Base-by-base conservation (phyloP, 768 basidiomycete genomes). In the Mycena olivaceomarginata region DNA sequence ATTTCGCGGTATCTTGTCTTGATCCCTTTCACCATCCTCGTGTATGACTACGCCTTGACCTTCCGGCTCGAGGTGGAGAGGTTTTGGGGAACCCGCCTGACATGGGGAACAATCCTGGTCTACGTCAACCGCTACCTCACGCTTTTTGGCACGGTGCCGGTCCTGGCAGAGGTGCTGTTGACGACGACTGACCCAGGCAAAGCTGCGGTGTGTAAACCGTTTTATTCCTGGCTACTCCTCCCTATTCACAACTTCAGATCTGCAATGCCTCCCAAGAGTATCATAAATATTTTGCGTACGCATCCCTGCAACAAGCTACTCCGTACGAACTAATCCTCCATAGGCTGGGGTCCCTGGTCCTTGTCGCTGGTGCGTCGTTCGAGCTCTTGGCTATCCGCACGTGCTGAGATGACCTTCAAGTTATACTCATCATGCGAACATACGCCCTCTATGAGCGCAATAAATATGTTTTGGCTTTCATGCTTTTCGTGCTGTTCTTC, bases 11-110 rank as follows among this genome's bases (percentile, higher is more conserved):
- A 62, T 56, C 60, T 75, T 9, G 25, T 75, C 22, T n/a, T 69
- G 11, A 63, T 64, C 37, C 74, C 67, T 4, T 62, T 56, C 20
- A 40, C 20, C 4, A 53, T 53, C 11, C 51, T 53, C 8, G 79
- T 82, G 37, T 87, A 86, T 41, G 87, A 88, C 74, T 85, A 84
- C 56, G 16, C 81, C 12, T 80, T 86, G 64, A 88, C 87, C 1
- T 62, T 88, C 8, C 57, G 72, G 2, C 59, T 53, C 39, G 87
- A 88, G 67, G 74, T 87, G 18, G 76, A 80, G 59, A 72, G 82
- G 40, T 86, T 81, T 79, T 88, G 88, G 87, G 76, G 53, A n/a
- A 71, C 80, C 63, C 63, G 25, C 12, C 40, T 80, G 20, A 81
- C 72, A 45, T 79, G 79, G 73, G 72, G 64, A 7, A 72, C 64